These are phyloP conservation scores for Penicillium sp. DNA, from an alignment of 2,329 filamentous ascomycete genomes.

Conservation along the genomic window DNA sequence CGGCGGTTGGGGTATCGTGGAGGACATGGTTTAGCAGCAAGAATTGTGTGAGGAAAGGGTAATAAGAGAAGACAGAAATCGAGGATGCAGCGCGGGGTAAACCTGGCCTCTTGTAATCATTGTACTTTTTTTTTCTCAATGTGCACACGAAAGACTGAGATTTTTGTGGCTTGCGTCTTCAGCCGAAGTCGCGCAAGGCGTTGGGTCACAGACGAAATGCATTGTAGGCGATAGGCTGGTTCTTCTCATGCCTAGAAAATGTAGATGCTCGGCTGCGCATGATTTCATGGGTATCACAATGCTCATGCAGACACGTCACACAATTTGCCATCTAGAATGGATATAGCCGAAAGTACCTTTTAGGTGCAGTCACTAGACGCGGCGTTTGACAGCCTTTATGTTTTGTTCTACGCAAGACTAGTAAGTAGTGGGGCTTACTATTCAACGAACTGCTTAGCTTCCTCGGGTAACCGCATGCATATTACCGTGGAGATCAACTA, in stretches of 20 bases:
- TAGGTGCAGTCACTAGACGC: background rate
- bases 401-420: background rate
- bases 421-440: background rate
- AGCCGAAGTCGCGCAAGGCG: background rate
- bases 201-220: background rate
- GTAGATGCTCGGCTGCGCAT: background rate
- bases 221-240: background rate
- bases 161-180: background rate
- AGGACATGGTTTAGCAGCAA: background rate
- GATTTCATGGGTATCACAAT: background rate
- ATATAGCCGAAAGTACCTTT: background rate
- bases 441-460: background rate
- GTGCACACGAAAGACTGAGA: background rate
- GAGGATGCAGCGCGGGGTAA: background rate
- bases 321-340: background rate
- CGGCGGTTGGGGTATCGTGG: constrained; percentile 54
- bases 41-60: background rate
- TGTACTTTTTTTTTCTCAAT: background rate
- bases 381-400: background rate
- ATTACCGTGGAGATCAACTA: background rate
- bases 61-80: background rate
- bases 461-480: background rate
- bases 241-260: no score
- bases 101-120: background rate
- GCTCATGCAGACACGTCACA: background rate